Evolutionary conservation across 176 grass and related monocot species (phyloP).

Genomic region (Oryza glumipatula): DNA sequence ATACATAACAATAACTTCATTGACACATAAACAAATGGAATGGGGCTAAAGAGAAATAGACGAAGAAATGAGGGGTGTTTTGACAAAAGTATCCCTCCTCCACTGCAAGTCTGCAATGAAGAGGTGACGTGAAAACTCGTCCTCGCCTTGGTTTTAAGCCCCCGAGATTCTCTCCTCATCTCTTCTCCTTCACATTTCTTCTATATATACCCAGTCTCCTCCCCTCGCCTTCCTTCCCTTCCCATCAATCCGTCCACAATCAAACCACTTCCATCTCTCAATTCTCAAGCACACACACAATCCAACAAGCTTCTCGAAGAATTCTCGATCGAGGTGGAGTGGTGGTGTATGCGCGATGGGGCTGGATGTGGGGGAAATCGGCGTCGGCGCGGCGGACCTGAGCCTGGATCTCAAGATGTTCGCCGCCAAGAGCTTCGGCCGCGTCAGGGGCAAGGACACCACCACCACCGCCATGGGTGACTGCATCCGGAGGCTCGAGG

Average conservation of each 20-base stretch:
- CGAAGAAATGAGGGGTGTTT: neutral
- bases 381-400: conserved; percentile 54
- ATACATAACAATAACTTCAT: neutral
- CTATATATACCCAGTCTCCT: conserved; percentile 33
- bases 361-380: conserved; percentile 56
- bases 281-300: neutral
- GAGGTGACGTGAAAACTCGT: conserved; percentile 49
- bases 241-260: conserved; percentile 3
- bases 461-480: conserved; percentile 32
- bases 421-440: conserved; percentile 49
- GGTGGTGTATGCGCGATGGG: conserved; percentile 37
- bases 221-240: conserved; percentile 10
- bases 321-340: neutral
- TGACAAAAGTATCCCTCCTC: neutral
- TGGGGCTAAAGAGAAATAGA: neutral
- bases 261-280: neutral
- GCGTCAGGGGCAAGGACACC: conserved; percentile 28
- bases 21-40: neutral
- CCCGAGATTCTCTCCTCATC: conserved; percentile 32
- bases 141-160: neutral
- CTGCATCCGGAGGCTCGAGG: conserved; percentile 68
- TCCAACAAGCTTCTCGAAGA: neutral
- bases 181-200: neutral
- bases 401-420: conserved; percentile 68
- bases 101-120: neutral